A percentile compares a stretch with the other conserved stretches of the same genome.
Evolutionary conservation across 2,329 filamentous ascomycete species (phyloP).

Genomic region (Curvularia eragrostidis): DNA sequence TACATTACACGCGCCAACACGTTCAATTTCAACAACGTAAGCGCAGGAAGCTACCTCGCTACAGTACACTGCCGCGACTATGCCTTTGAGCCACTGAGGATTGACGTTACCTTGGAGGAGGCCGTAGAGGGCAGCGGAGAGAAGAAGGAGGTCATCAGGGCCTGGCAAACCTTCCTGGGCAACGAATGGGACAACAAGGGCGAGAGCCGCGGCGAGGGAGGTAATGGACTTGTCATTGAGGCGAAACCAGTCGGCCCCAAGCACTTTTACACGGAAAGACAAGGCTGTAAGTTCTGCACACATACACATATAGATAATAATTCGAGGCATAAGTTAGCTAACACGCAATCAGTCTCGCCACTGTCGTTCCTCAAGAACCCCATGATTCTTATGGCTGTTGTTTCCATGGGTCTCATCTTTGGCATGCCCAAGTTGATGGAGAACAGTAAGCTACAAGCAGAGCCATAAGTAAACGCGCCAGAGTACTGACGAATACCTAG

Average conservation of each 20-base stretch:
- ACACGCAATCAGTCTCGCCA: slow-evolving; percentile 68
- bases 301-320: background rate
- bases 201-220: slow-evolving; percentile 59
- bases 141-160: slow-evolving; percentile 59
- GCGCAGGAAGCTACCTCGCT: slow-evolving; percentile 76
- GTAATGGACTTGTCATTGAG: slow-evolving; percentile 61
- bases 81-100: slow-evolving; percentile 77
- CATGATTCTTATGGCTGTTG: slow-evolving; percentile 91
- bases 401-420: slow-evolving; percentile 82
- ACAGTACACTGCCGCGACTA: slow-evolving; percentile 79
- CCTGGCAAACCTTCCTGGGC: slow-evolving; percentile 86
- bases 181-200: slow-evolving; percentile 92
- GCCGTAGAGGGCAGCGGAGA: slow-evolving; percentile 39
- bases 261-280: slow-evolving; percentile 77
- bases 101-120: slow-evolving; percentile 67
- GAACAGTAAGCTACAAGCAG: slow-evolving; percentile 73
- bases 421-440: slow-evolving; percentile 96
- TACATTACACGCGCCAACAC: slow-evolving; percentile 72
- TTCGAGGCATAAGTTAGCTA: slow-evolving; percentile 15
- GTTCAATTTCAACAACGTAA: slow-evolving; percentile 78
- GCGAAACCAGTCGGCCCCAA: slow-evolving; percentile 68
- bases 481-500: slow-evolving; percentile 56
- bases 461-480: background rate
- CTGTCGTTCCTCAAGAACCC: slow-evolving; percentile 87
- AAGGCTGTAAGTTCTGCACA: slow-evolving; percentile 68